Evolutionary conservation across 805 yeast genomes (phyloP).

Genomic region (Starmerella roubikii): DNA sequence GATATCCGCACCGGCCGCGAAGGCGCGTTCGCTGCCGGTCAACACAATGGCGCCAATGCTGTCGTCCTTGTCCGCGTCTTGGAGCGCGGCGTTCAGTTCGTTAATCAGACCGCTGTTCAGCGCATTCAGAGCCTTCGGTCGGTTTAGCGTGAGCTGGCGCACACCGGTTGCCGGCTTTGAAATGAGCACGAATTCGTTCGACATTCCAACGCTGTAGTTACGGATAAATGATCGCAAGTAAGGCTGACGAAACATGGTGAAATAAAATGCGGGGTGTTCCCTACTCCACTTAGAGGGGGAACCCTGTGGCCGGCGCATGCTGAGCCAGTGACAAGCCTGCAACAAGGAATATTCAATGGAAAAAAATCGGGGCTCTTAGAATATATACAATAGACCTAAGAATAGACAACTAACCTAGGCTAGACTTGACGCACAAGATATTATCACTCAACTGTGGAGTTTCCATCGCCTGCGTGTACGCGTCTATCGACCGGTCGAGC

Average conservation of each 20-base stretch:
- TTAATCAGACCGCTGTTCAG: slow-evolving; percentile 27
- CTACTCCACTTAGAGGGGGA: too few relatives aligned
- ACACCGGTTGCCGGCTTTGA: slow-evolving; percentile 31
- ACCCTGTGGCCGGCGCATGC: too few relatives aligned
- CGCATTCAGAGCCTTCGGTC: slow-evolving; percentile 36
- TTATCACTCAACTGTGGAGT: slow-evolving; percentile 13
- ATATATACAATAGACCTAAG: too few relatives aligned
- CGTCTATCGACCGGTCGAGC: slow-evolving; percentile 18
- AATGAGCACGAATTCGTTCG: slow-evolving; percentile 29
- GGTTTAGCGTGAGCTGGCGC: slow-evolving; percentile 29
- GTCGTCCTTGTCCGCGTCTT: slow-evolving; percentile 28
- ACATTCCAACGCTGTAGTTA: slow-evolving; percentile 16
- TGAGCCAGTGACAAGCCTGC: too few relatives aligned
- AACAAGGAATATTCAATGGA: too few relatives aligned
- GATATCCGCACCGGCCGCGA: slow-evolving; percentile 47
- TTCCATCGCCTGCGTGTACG: slow-evolving; percentile 15
- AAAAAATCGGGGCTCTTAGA: neutral
- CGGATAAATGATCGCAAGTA: too few relatives aligned
- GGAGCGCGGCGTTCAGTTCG: slow-evolving; percentile 30
- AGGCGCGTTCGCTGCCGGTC: slow-evolving; percentile 36
- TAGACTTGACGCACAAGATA: slow-evolving; percentile 14
- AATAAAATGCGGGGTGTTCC: too few relatives aligned
- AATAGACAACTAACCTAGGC: too few relatives aligned
- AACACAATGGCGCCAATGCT: slow-evolving; percentile 35
- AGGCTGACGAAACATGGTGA: too few relatives aligned